Evolutionary conservation across 208 protist genomes (phyloP).

Genomic region (Lotmaria passim): DNA sequence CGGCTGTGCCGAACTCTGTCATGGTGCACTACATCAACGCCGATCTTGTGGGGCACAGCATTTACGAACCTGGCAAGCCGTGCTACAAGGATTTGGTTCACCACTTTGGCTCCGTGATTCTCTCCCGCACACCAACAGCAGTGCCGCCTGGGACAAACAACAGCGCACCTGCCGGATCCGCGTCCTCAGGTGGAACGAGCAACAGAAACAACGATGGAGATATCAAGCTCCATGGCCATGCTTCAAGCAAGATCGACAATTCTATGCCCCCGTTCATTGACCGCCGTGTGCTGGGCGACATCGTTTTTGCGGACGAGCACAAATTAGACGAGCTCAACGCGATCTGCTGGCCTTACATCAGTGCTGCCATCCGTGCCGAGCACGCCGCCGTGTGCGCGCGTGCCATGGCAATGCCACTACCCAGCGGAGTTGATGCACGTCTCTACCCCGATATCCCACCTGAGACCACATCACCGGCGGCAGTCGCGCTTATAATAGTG

Average conservation of each 20-base stretch:
- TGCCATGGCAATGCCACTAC: not conserved
- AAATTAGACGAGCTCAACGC: slow-evolving; percentile 57
- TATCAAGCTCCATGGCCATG: too few relatives aligned
- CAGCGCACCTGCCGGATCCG: not conserved
- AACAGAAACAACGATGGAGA: not conserved
- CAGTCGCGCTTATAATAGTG: slow-evolving; percentile 55
- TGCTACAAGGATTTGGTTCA: slow-evolving; percentile 69
- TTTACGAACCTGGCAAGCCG: slow-evolving; percentile 71
- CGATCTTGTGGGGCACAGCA: slow-evolving; percentile 66
- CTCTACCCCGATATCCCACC: not conserved
- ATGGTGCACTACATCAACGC: slow-evolving; percentile 63
- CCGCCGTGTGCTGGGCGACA: slow-evolving; percentile 46
- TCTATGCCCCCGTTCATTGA: slow-evolving; percentile 57
- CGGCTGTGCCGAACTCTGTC: too few relatives aligned
- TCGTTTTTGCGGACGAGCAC: slow-evolving; percentile 58
- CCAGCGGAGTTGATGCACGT: not conserved
- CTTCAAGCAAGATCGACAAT: too few relatives aligned
- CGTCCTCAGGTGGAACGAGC: not conserved
- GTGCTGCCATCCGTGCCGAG: slow-evolving; percentile 43
- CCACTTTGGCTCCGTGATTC: slow-evolving; percentile 57
- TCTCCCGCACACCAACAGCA: slow-evolving; percentile 26
- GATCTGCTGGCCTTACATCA: slow-evolving; percentile 82
- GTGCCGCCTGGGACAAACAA: too few relatives aligned
- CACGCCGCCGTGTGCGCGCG: slow-evolving; percentile 14
- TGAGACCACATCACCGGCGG: not conserved